Evolutionary conservation across 306 rosid genomes (phyloP), one percentile per base, ranked within the genome.

Genomic region (Corylus avellana): DNA sequence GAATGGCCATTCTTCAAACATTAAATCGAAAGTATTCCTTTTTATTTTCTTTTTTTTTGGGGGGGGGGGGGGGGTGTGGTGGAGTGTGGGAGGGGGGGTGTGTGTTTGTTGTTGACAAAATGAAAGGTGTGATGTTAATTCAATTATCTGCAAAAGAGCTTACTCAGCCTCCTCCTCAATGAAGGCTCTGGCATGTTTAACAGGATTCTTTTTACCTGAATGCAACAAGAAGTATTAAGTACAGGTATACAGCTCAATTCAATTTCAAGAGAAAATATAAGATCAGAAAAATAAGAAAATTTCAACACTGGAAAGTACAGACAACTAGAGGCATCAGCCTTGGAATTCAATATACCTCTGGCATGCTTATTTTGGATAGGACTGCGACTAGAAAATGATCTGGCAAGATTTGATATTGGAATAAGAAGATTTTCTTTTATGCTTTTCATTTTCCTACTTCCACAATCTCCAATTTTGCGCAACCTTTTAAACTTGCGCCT

Each of bases 91-190:
- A 9, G 44, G 18, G 27, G 35, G 22, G 9, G 63, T 42, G 72
- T 62, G 25, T 22, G 25, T 22, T 22, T 78, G 67, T 42, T 32
- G 35, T 35, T 20, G 70, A 72, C 29, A 8, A 32, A 27, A 42
- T 27, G n/a, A 51, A 12, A 49, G 12, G 71, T 20, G n/a, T 32
- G 5, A 73, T 67, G 51, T 70, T 54, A 62, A 61, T 57, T 44
- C 22, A 49, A 63, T 17, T 35, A 53, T 22, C 59, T 51, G 48
- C 17, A 49, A 49, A 81, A 42, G 67, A 79, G 47, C 98, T 91
- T 94, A 94, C 98, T 92, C 97, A 32, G 97, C 98, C 85, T 94
- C 98, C 80, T 94, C 98, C 68, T 92, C 98, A 17, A 94, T 83
- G 85, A 88, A 94, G 64, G 74, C 88, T 87, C 87, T 85, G 78